Base-by-base conservation (phyloP, 2,329 filamentous ascomycete genomes). In the Cercospora janseana region DNA sequence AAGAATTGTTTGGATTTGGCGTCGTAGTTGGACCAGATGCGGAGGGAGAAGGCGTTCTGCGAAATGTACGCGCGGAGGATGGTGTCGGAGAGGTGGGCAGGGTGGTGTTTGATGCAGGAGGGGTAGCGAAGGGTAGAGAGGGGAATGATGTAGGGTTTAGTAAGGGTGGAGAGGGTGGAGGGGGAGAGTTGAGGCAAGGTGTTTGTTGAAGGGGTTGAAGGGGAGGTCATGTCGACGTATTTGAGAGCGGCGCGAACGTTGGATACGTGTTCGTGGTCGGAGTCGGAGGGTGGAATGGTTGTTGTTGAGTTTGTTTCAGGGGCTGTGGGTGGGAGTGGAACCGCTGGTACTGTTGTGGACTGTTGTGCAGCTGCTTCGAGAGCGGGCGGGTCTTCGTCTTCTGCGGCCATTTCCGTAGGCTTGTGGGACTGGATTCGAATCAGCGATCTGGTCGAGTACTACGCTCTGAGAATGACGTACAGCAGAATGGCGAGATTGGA, bases 21-120 rank as follows among this genome's bases (percentile, higher is more conserved):
- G 26, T 58, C 56, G 56, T 60, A 58, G 34, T 60, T 58, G 28
- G 46, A 32, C 58, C 58, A 60, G 51, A 58, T 20, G 10, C 41
- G 46, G n/a, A 49, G 41, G 10, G 15, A 24, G 45, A 60, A 24
- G 13, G 51, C 53, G 29, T 38, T 44, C 18, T 43, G 28, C 6
- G 31, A 10, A 18, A 58, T 23, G 40, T 49, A 58, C 7, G 27
- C 26, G 1, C 38, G 13, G 29, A 51, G 23, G 28, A 60, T 56
- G 20, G 51, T 46, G 15, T 46, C 43, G 9, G 31, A 21, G 10
- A 52, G 35, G 8, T 32, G 9, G 7, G 52, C 45, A 20, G 50
- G 48, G 23, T 18, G 46, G 4, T 16, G 4, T 4, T 28, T 23
- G 49, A 43, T 45, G 13, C 27, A 10, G 6, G 28, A n/a, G 9